Evolutionary conservation across 345 rosid genomes (phyloP).

Genomic region (Hypericum perforatum): DNA sequence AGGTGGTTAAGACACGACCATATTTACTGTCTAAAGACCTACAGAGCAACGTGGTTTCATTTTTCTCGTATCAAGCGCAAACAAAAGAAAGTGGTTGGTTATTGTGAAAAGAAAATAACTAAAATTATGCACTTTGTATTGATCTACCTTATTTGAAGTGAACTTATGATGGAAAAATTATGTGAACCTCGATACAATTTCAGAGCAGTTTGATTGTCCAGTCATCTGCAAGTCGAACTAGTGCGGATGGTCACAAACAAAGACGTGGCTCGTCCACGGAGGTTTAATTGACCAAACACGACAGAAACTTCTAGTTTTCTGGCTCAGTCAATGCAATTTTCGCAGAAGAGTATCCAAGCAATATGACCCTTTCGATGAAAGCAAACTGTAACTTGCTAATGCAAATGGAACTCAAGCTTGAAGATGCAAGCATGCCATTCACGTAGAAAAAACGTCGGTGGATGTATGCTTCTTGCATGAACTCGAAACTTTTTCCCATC

Average conservation of each 20-base stretch:
- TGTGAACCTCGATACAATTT: too few species aligned
- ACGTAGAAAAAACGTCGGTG: constrained; percentile 73
- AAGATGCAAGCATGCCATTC: constrained; percentile 56
- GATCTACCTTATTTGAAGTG: too few species aligned
- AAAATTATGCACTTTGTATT: too few species aligned
- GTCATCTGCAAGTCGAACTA: constrained; percentile 58
- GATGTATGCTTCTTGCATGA: constrained; percentile 54
- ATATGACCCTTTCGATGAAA: constrained; percentile 64
- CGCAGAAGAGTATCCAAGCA: constrained; percentile 46
- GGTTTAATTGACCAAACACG: constrained; percentile 54
- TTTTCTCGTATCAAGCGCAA: too few species aligned
- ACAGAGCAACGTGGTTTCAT: too few species aligned
- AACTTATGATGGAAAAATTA: too few species aligned
- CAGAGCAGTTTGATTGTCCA: constrained; percentile 70
- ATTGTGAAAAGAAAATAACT: too few species aligned
- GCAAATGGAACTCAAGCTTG: constrained; percentile 28
- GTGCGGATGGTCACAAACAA: constrained; percentile 66
- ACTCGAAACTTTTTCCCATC: constrained; percentile 86
- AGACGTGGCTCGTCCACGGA: constrained; percentile 31
- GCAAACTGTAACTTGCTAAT: constrained; percentile 35
- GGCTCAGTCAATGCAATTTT: constrained; percentile 63
- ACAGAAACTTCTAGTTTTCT: constrained; percentile 42
- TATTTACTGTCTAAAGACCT: too few species aligned
- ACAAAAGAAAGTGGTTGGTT: too few species aligned
- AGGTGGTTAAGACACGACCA: too few species aligned